A percentile compares a stretch with the other conserved stretches of the same genome.
phyloP scores from a whole-genome alignment of 176 grass and related monocot genomes.

The Oryza glumipatula region DNA sequence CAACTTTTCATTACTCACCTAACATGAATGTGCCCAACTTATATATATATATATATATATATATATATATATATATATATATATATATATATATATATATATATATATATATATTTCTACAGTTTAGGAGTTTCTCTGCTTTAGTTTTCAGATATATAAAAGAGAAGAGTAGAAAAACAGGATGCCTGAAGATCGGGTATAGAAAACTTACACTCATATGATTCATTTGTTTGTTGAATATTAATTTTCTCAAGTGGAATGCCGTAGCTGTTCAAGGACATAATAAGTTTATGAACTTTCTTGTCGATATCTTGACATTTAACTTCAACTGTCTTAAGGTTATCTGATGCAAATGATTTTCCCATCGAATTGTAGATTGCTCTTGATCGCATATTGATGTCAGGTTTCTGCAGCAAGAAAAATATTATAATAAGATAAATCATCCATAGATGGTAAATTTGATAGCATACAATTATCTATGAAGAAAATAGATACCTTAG shows the following conservation, averaged over 20 bases:
- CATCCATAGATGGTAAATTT: neutral
- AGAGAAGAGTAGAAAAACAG: neutral
- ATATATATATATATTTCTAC: neutral
- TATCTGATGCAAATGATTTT: constrained; percentile 10
- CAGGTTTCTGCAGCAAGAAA: neutral
- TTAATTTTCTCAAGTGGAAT: constrained; percentile 19
- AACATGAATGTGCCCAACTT: neutral
- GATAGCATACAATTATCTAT: neutral
- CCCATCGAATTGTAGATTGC: constrained; percentile 16
- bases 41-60: too few species aligned
- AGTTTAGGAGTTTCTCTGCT: neutral
- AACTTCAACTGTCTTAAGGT: constrained; percentile 31
- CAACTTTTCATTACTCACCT: neutral
- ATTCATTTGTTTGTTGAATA: neutral
- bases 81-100: too few species aligned
- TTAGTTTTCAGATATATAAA: neutral
- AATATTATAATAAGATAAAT: neutral
- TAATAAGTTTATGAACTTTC: constrained; percentile 11
- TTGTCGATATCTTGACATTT: neutral
- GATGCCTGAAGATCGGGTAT: neutral
- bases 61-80: too few species aligned
- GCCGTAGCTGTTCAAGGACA: constrained; percentile 1
- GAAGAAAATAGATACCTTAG: neutral
- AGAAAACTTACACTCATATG: constrained; percentile 10
- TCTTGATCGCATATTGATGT: neutral